phyloP scores from a whole-genome alignment of 495 filamentous ascomycete genomes.

The Neurospora pannonica region DNA sequence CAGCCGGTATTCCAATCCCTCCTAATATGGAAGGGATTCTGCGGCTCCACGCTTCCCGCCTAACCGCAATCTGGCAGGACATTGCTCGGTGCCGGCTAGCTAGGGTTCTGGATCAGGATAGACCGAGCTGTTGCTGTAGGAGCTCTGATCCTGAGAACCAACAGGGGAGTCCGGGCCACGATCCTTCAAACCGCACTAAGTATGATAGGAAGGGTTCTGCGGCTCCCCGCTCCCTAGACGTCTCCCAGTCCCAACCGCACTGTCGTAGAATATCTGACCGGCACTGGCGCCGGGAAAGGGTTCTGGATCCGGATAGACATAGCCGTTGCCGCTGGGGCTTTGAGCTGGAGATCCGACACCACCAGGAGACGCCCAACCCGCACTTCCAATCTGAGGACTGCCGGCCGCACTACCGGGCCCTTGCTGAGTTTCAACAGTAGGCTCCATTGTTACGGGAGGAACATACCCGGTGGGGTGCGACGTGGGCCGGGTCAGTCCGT shows the following conservation, averaged over 20 bases:
- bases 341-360: constrained; percentile 59
- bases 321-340: constrained; percentile 44
- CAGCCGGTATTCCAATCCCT: not conserved
- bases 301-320: constrained; percentile 62
- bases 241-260: constrained; percentile 41
- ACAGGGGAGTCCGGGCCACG: constrained; percentile 33
- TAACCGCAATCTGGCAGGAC: not conserved
- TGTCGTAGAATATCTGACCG: constrained; percentile 57
- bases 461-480: constrained; percentile 76
- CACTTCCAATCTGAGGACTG: constrained; percentile 63
- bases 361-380: constrained; percentile 67
- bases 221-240: constrained; percentile 65
- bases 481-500: constrained; percentile 41
- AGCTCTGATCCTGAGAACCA: constrained; percentile 18
- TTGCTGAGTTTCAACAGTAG: constrained; percentile 69
- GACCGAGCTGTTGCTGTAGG: not conserved
- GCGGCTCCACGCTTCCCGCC: not conserved
- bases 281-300: constrained; percentile 48
- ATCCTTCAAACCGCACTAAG: constrained; percentile 21
- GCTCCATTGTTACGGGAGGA: constrained; percentile 80
- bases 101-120: not conserved
- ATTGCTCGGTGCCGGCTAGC: not conserved
- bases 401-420: constrained; percentile 53
- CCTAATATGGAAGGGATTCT: not conserved
- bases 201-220: constrained; percentile 41